Evolutionary conservation across 805 yeast genomes (phyloP).

Genomic region (Brettanomyces bruxellensis): DNA sequence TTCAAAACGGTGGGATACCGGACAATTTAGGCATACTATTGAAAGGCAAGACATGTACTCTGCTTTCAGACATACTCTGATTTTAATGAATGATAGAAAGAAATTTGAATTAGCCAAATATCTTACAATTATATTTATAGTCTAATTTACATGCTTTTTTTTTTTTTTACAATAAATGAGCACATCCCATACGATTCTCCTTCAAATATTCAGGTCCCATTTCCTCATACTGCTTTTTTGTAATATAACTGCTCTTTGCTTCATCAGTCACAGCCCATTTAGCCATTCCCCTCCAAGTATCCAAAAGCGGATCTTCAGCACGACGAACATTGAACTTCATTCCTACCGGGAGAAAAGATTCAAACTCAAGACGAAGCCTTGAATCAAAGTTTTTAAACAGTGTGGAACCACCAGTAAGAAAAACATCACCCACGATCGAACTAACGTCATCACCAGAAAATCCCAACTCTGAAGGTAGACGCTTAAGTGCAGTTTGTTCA

Average conservation of each 20-base stretch:
- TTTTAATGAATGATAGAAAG: no score
- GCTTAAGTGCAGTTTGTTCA: constrained; percentile 52
- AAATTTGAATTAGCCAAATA: no score
- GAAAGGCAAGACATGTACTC: no score
- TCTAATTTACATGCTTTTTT: no score
- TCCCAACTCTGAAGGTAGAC: constrained; percentile 46
- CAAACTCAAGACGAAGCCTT: constrained; percentile 64
- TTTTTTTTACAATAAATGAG: not conserved
- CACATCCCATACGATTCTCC: constrained; percentile 67
- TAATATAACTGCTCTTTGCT: constrained; percentile 37
- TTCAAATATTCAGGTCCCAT: constrained; percentile 83
- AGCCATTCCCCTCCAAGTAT: constrained; percentile 94
- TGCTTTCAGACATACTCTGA: no score
- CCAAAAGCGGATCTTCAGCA: constrained; percentile 63
- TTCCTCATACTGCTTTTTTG: constrained; percentile 74
- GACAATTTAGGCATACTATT: no score
- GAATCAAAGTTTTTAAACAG: constrained; percentile 53
- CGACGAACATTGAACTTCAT: constrained; percentile 49
- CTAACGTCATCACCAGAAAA: constrained; percentile 42
- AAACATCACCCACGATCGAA: constrained; percentile 52
- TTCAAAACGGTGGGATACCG: no score
- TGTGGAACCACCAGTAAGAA: constrained; percentile 82
- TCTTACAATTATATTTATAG: no score
- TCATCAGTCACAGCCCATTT: constrained; percentile 53
- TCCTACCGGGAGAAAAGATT: constrained; percentile 60